Percentiles rank a stretch among this genome's conserved stretches.
These are phyloP conservation scores for Pezizomycotina sp. DNA, from an alignment of 2,329 filamentous ascomycete species.

Conservation along the genomic window DNA sequence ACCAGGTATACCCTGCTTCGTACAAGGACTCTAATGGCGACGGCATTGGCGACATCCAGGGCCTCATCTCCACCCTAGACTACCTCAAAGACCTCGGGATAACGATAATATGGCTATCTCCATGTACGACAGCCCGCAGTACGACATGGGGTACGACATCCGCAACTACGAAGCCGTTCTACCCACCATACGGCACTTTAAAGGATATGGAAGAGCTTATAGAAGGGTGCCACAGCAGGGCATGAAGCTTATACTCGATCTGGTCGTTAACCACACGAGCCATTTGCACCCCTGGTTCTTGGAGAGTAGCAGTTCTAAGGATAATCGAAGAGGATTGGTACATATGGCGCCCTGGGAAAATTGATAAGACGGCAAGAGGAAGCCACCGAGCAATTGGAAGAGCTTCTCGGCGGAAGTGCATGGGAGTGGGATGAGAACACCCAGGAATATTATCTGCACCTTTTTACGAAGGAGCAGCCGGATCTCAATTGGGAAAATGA, in stretches of 20 bases:
- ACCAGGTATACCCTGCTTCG: constrained; percentile 27
- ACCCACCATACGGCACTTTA: constrained; percentile 51
- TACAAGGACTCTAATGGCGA: constrained; percentile 33
- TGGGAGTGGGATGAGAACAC: constrained; percentile 38
- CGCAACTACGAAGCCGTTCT: constrained; percentile 48
- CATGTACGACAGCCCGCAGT: constrained; percentile 35
- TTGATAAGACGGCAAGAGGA: constrained; percentile 38
- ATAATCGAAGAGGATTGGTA: constrained; percentile 43
- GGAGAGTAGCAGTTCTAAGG: constrained; percentile 36
- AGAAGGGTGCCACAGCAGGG: constrained; percentile 40
- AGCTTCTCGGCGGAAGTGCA: constrained; percentile 24
- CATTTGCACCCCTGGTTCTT: constrained; percentile 43
- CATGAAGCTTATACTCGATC: constrained; percentile 54
- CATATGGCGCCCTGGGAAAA: constrained; percentile 45
- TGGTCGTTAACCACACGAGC: constrained; percentile 57
- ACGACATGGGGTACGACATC: constrained; percentile 55
- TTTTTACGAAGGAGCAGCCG: constrained; percentile 60
- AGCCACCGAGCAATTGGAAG: constrained; percentile 43
- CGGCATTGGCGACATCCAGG: constrained; percentile 28
- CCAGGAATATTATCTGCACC: constrained; percentile 38
- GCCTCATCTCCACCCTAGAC: constrained; percentile 26
- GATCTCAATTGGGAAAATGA: constrained; percentile 76
- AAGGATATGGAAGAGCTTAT: constrained; percentile 48
- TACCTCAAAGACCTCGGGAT: constrained; percentile 27
- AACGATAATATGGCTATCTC: constrained; percentile 36